These are phyloP conservation scores for Kodamaea anthophila DNA, from an alignment of 1,139 yeast genomes.

Conservation along the genomic window DNA sequence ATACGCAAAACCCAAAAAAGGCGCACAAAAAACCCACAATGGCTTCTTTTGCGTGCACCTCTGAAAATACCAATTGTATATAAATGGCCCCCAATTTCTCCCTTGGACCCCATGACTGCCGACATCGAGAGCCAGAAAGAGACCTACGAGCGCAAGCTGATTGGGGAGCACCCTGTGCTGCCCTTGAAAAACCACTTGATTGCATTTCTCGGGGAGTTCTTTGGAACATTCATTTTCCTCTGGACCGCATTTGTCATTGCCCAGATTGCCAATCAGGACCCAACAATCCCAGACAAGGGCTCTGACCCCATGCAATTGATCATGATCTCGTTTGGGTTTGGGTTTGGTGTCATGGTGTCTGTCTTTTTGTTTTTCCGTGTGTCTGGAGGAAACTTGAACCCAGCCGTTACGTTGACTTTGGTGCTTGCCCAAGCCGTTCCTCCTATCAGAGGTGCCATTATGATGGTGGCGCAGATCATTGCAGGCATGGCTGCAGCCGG, in stretches of 20 bases:
- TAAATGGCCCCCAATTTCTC: background rate
- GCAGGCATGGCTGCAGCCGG: slow-evolving; percentile 95
- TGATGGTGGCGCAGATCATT: slow-evolving; percentile 63
- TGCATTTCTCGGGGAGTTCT: slow-evolving; percentile 53
- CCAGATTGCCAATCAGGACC: slow-evolving; percentile 72
- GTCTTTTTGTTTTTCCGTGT: slow-evolving; percentile 72
- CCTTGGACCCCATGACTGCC: slow-evolving; percentile 9
- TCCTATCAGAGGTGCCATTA: slow-evolving; percentile 62
- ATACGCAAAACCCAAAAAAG: no score
- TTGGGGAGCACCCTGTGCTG: slow-evolving; percentile 8
- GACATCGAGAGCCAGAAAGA: slow-evolving; percentile 29
- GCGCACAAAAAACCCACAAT: background rate
- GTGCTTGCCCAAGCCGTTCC: slow-evolving; percentile 67
- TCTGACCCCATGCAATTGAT: slow-evolving; percentile 65
- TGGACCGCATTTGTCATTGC: slow-evolving; percentile 83
- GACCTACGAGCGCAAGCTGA: slow-evolving; percentile 25
- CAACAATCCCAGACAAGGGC: slow-evolving; percentile 36
- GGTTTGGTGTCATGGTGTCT: slow-evolving; percentile 74
- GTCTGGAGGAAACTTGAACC: slow-evolving; percentile 88
- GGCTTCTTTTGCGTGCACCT: background rate
- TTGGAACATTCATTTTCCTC: slow-evolving; percentile 80
- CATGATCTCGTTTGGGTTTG: slow-evolving; percentile 85
- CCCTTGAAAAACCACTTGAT: slow-evolving; percentile 29
- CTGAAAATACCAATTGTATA: background rate
- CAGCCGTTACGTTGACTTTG: slow-evolving; percentile 76